phyloP scores from a whole-genome alignment of 2,329 filamentous ascomycete genomes.

The Zasmidium cellare region DNA sequence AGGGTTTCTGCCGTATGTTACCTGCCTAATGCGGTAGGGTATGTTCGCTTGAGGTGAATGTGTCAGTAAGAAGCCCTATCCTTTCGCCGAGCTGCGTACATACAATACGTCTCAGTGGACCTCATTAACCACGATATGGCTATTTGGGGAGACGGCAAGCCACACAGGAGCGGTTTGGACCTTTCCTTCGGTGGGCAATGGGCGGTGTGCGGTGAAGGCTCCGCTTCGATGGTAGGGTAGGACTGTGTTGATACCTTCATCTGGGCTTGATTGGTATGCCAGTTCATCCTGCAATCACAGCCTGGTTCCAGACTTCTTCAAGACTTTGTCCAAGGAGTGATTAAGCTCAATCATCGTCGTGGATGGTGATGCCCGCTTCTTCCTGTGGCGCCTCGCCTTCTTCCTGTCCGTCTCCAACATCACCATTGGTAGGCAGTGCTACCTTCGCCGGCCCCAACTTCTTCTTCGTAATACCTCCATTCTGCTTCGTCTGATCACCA shows the following conservation, averaged over 20 bases:
- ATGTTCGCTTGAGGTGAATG: neutral
- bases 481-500: constrained; percentile 14
- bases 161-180: no score
- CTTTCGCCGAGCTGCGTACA: neutral
- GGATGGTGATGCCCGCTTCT: constrained; percentile 70
- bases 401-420: constrained; percentile 18
- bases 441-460: constrained; percentile 34
- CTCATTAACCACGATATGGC: no score
- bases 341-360: constrained; percentile 72
- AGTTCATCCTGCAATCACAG: no score
- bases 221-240: no score
- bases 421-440: constrained; percentile 26
- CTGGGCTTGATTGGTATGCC: no score
- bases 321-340: neutral
- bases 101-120: neutral
- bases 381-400: constrained; percentile 41
- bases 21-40: neutral
- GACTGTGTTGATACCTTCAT: no score
- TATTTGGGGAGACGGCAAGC: no score
- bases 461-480: constrained; percentile 27
- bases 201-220: no score
- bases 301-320: no score
- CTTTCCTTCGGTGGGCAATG: no score
- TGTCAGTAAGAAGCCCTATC: neutral
- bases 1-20: no score